Evolutionary conservation across 805 yeast genomes (phyloP), one percentile per base, ranked within the genome.

Genomic region (Yarrowia deformans): DNA sequence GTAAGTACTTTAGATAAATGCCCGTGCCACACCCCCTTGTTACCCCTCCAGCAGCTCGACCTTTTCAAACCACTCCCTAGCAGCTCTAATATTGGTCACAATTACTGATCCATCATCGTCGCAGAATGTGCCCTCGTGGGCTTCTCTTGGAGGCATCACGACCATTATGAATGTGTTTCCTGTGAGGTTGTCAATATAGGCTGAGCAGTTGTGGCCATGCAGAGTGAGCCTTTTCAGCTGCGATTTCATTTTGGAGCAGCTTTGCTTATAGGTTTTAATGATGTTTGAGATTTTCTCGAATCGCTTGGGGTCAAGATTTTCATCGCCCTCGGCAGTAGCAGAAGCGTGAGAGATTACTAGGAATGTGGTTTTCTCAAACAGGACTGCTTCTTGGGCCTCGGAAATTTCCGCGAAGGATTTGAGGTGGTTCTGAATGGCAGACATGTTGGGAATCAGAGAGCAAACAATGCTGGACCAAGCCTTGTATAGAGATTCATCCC

Each of bases 381-480:
- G 78, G 13, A 94, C 91, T 63, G 93, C 91, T 75, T 94, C 98
- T 73, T 90, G 90, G 0, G 97, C 97, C 71, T 90, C 89, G 69
- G 93, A 80, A 18, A 91, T 85, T 32, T 84, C 81, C 72, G 93
- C 90, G 75, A 95, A 86, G 73, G 87, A 88, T 58, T 88, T 80
- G 70, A 95, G 81, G 75, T 91, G 90, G 70, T 85, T 85, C 77
- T 94, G 94, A 75, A 92, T 90, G 16, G 87, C 80, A 46, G 86
- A 84, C 85, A 94, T 93, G 75, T 95, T 94, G 14, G 99, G 98
- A 69, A 95, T 94, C 73, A 95, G 83, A 1, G 97, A 90, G 76
- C 98, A 93, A 43, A 95, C 98, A 70, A 95, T 94, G 63, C 88
- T 90, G 2, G 97, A 91, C 99, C 99, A 95, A 1, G 99, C 99